Conservation (phyloP, 129 eudicot species). For the Calendula officinalis region DNA sequence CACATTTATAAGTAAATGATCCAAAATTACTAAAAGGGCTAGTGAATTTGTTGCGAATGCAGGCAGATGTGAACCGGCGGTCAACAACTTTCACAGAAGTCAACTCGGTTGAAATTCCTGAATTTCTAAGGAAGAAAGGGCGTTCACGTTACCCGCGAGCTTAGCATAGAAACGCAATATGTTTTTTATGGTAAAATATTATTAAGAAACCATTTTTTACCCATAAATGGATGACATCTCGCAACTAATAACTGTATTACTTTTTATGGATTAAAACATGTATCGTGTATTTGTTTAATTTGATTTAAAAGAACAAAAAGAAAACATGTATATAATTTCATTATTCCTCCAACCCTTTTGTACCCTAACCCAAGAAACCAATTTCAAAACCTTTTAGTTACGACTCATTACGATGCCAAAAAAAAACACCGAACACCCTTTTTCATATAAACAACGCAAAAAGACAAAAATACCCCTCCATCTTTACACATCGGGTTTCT, state of each 20-base stretch:
- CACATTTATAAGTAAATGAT: not conserved
- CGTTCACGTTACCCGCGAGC: conserved; percentile 90
- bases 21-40: not conserved
- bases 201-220: conserved; percentile 10
- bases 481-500: conserved; percentile 24
- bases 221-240: conserved; percentile 1
- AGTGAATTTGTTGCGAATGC: conserved; percentile 21
- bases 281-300: conserved; percentile 21
- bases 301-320: conserved; percentile 1
- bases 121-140: conserved; percentile 88
- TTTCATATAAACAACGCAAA: conserved; percentile 24
- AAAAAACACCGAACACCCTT: conserved; percentile 33
- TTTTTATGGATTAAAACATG: conserved; percentile 26
- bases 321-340: conserved; percentile 18
- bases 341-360: conserved; percentile 27
- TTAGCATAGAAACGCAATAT: conserved; percentile 24
- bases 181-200: conserved; percentile 9
- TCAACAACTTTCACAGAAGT: conserved; percentile 38
- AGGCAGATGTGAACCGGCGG: conserved; percentile 40
- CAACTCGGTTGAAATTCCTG: conserved; percentile 64
- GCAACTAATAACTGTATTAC: not conserved
- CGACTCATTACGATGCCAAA: conserved; percentile 26
- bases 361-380: conserved; percentile 28
- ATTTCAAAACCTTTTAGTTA: conserved; percentile 25
- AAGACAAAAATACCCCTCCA: conserved; percentile 30